These are phyloP conservation scores for Bathelium albidoporum DNA, from an alignment of 495 filamentous ascomycete genomes.

Conservation along the genomic window DNA sequence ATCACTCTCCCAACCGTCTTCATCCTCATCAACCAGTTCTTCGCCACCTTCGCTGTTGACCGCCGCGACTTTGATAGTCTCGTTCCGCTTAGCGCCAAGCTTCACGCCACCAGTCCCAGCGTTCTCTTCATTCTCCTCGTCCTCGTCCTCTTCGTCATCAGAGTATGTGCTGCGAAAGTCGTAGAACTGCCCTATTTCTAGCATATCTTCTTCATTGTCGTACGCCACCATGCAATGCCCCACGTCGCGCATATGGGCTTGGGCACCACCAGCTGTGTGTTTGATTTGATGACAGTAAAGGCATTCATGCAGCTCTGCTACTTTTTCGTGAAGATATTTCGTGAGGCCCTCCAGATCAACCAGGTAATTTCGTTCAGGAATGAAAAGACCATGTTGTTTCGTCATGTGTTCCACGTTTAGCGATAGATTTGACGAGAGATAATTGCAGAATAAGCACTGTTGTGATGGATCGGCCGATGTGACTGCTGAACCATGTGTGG, in stretches of 20 bases:
- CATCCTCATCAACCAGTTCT: slow-evolving; percentile 37
- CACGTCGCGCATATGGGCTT: slow-evolving; percentile 95
- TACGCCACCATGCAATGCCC: slow-evolving; percentile 95
- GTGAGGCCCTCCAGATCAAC: slow-evolving; percentile 73
- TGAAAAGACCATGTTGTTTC: slow-evolving; percentile 88
- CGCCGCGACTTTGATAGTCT: slow-evolving; percentile 14
- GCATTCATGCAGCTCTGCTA: slow-evolving; percentile 67
- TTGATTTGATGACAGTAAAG: slow-evolving; percentile 73
- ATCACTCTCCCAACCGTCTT: slow-evolving; percentile 84
- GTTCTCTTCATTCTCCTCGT: slow-evolving; percentile 34
- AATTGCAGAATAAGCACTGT: slow-evolving; percentile 85
- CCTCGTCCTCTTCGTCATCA: slow-evolving; percentile 52
- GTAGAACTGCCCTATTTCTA: slow-evolving; percentile 96
- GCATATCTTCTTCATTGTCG: slow-evolving; percentile 75
- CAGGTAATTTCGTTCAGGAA: slow-evolving; percentile 77
- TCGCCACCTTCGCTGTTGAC: not conserved
- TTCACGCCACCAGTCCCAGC: slow-evolving; percentile 49
- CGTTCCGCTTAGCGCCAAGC: slow-evolving; percentile 40
- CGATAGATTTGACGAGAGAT: slow-evolving; percentile 56
- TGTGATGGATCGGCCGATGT: slow-evolving; percentile 33
- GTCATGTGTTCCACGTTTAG: slow-evolving; percentile 82
- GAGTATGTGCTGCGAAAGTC: slow-evolving; percentile 94
- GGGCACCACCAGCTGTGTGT: slow-evolving; percentile 60
- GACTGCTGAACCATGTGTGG: not conserved
- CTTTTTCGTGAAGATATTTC: slow-evolving; percentile 61